Evolutionary conservation across 1,284 basidiomycete species (phyloP), one percentile per base, ranked within the genome.

Genomic region (Puccinia brachypodii): DNA sequence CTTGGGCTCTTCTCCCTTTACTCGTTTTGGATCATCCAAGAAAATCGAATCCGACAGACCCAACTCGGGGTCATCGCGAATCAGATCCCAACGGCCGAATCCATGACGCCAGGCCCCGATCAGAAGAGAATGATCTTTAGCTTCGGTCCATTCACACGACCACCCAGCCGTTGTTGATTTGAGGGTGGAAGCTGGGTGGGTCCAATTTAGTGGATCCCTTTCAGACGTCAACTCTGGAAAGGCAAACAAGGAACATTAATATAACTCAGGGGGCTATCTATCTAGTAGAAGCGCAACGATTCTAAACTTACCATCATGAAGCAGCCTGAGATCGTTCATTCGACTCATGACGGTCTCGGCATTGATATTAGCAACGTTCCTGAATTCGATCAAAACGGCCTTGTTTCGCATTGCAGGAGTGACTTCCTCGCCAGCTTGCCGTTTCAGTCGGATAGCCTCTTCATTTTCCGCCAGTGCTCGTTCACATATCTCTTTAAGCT

Each of bases 1-100:
- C 28, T 92, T 89, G 56, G 92, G 88, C 82, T 84, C 80, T 64
- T 83, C 82, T 56, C 82, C 85, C 83, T 96, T 96, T 87, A 72
- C 44, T 38, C 82, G 83, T 81, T 96, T 96, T 85, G 92, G 93
- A 86, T 98, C 96, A 86, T 98, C 97, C 64, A 99, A 89, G 91
- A 98, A 99, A 88, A 99, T 96, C 86, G 96, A 97, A 87, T 93
- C 94, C 2, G 92, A 90, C 25, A 99, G 90, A 3, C 91, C 91
- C 2, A 99, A 91, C 79, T 91, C 90, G 2, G 91, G 87, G 86
- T 99, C 97, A 86, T 94, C 93, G 85, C 92, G 91, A 89, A 99
- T 98, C 64, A 91, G 89, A 86, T 99, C 97, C 97, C 97, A 99
- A 84, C 93, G 94, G 25, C 96, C 96, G 86, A 99, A 97, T 33